phyloP scores from a whole-genome alignment of 1,284 basidiomycete species.

The Trichosporon coremiiforme region DNA sequence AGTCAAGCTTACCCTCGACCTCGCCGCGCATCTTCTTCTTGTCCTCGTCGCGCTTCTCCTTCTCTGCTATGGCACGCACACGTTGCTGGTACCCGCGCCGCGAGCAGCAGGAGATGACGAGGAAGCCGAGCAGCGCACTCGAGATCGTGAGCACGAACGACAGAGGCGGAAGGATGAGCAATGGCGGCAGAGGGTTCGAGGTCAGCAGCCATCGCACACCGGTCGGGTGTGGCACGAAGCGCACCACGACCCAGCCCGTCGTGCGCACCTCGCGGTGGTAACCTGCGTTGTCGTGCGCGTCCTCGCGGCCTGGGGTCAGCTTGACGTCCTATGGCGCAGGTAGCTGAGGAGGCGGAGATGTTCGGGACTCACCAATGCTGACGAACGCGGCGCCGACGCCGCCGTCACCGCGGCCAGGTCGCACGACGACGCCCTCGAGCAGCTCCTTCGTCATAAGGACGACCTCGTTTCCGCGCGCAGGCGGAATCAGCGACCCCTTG shows the following conservation, averaged over 20 bases:
- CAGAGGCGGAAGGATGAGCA: constrained; percentile 50
- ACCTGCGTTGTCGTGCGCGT: constrained; percentile 33
- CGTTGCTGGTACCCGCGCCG: constrained; percentile 5
- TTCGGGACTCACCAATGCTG: constrained; percentile 44
- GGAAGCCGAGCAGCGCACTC: constrained; percentile 47
- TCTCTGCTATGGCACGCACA: not conserved
- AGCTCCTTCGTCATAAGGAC: constrained; percentile 50
- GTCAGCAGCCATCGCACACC: constrained; percentile 53
- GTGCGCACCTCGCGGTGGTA: constrained; percentile 51
- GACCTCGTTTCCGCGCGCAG: constrained; percentile 44
- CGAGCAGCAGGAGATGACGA: constrained; percentile 41
- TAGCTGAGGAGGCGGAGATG: not conserved
- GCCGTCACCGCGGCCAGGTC: constrained; percentile 39
- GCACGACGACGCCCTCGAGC: constrained; percentile 48
- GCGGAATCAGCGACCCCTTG: constrained; percentile 36
- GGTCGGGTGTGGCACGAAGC: constrained; percentile 52
- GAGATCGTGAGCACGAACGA: constrained; percentile 48
- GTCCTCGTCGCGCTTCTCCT: not conserved
- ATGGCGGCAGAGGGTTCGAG: constrained; percentile 48
- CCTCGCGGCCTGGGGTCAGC: constrained; percentile 44
- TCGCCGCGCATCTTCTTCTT: constrained; percentile 2
- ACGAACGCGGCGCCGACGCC: constrained; percentile 48
- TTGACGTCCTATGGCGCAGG: not conserved
- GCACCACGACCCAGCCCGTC: constrained; percentile 55
- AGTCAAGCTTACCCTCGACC: not conserved